Conservation (phyloP, 768 basidiomycete species). For the Lyophyllum atratum region DNA sequence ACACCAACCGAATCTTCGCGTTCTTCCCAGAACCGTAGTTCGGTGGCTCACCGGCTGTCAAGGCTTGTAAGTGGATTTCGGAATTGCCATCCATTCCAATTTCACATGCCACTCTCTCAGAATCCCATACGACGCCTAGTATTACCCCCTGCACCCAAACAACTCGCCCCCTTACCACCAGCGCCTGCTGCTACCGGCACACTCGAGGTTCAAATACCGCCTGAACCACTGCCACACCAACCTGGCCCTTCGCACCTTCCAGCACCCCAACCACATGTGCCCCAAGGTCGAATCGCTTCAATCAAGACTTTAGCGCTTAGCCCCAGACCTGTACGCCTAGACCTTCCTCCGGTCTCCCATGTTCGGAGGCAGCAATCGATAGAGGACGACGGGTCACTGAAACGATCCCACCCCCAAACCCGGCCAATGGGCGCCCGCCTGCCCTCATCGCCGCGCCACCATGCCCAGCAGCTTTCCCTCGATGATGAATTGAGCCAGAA, state of each 20-base stretch:
- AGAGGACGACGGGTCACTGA: background rate
- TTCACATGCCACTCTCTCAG: background rate
- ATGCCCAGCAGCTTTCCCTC: slow-evolving; percentile 4
- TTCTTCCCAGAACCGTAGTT: background rate
- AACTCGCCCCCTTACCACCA: slow-evolving; percentile 18
- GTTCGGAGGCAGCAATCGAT: background rate
- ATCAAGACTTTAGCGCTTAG: background rate
- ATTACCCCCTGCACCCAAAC: slow-evolving; percentile 19
- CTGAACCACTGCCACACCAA: background rate
- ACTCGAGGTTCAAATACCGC: background rate
- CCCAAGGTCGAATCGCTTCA: background rate
- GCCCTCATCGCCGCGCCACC: background rate
- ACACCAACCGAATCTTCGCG: slow-evolving; percentile 20
- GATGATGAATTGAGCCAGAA: background rate
- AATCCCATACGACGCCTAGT: background rate
- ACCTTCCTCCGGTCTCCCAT: background rate
- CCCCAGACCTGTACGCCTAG: background rate
- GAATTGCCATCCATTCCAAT: background rate
- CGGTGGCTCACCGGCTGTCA: background rate
- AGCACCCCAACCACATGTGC: background rate
- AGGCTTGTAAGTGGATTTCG: background rate
- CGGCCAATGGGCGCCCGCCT: slow-evolving; percentile 9
- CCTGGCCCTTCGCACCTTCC: slow-evolving; percentile 7
- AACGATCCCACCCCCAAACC: background rate
- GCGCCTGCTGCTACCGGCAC: background rate